Conservation (phyloP, 176 grass and related monocot genomes). For the Phoenix dactylifera region DNA sequence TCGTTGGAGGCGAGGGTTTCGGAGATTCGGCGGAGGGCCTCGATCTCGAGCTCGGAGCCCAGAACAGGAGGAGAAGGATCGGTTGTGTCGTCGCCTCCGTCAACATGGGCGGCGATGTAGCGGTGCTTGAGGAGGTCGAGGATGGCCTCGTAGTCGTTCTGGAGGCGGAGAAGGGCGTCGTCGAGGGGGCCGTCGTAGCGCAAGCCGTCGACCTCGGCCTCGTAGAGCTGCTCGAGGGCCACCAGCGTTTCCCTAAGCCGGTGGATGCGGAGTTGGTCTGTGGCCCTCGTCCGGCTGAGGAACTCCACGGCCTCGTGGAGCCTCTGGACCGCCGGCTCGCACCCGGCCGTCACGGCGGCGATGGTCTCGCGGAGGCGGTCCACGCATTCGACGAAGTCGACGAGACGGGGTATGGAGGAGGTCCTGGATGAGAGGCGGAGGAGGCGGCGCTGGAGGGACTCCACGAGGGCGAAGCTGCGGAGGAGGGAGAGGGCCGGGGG, state of each 20-base stretch:
- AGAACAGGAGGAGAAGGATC: constrained; percentile 18
- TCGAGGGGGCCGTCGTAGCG: constrained; percentile 57
- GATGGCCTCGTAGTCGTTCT: constrained; percentile 42
- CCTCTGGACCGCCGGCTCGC: constrained; percentile 34
- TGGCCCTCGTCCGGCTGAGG: constrained; percentile 45
- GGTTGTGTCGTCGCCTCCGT: background rate
- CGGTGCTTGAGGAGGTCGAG: constrained; percentile 45
- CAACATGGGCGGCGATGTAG: too few species aligned
- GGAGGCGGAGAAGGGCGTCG: constrained; percentile 45
- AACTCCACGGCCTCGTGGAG: constrained; percentile 59
- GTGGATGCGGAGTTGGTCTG: constrained; percentile 30
- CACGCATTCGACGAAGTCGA: constrained; percentile 30
- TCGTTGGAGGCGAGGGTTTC: constrained; percentile 51
- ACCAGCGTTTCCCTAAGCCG: constrained; percentile 32
- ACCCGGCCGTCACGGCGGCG: constrained; percentile 24
- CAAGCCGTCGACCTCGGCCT: constrained; percentile 48
- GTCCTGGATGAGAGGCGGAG: background rate
- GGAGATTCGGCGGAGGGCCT: constrained; percentile 35
- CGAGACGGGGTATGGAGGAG: constrained; percentile 7
- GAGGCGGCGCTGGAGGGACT: constrained; percentile 8
- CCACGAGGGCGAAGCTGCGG: constrained; percentile 24
- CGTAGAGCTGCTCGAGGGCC: constrained; percentile 41
- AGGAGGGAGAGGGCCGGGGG: constrained; percentile 30
- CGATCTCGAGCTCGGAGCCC: constrained; percentile 34
- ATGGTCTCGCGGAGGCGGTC: constrained; percentile 43